Base-by-base conservation (phyloP, 2,329 filamentous ascomycete genomes). In the Arthrobotrys iridis region DNA sequence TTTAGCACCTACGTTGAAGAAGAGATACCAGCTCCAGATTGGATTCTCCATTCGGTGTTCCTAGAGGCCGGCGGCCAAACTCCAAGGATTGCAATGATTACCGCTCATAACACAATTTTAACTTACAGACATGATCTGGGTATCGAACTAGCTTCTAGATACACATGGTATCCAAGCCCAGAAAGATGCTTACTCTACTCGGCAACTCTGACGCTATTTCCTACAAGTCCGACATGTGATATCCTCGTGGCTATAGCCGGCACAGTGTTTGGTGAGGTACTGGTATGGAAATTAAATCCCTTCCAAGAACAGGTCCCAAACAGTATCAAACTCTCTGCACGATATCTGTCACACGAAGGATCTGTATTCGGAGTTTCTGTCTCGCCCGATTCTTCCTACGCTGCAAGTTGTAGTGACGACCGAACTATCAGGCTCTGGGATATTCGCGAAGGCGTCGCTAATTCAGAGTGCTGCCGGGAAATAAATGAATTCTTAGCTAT, bases 391-490 rank as follows among this genome's bases (percentile, higher is more conserved):
- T 81, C 90, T 24, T 85, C 91, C 59, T 82, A 97, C n/a, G 85
- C 99, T 33, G 91, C 90, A 11, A 97, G 92, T 79, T 99, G 95
- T 81, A 98, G 94, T 80, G 95, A 99, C 80, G 95, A 99, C 82
- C 87, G 95, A 58, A 97, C 93, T 0, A 88, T 99, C 20, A 87
- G 92, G 11, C 83, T 98, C 0, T 98, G 95, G 94, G 88, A 97
- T 45, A 62, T 52, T n/a, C n/a, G 28, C 11, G 58, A 13, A 1
- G 80, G 81, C 11, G 77, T 82, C 15, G 82, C 82, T 50, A 86
- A 85, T 30, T 57, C 35, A 43, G 73, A 55, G 28, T 33, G 43
- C 30, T 66, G 55, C 35, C 43, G 30, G 2, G 59, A 65, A 30
- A 43, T 66, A 7, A 77, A 28, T 11, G 58, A 76, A 13, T 45